These are phyloP conservation scores for Apiospora koreana DNA, from an alignment of 2,329 filamentous ascomycete species.

Conservation along the genomic window DNA sequence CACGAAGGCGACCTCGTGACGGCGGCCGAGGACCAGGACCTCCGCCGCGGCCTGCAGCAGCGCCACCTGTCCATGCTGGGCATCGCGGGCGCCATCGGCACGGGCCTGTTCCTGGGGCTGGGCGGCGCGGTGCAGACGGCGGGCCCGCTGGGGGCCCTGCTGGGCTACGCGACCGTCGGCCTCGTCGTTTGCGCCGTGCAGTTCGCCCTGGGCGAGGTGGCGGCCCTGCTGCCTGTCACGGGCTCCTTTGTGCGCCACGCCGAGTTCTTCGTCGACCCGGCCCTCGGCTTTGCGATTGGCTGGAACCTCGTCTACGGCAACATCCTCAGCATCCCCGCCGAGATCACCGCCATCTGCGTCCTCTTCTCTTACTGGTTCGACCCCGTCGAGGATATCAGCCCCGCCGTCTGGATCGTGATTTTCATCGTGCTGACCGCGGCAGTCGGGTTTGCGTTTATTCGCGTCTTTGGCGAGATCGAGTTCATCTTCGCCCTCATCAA, in stretches of 20 bases:
- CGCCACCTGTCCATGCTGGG: constrained; percentile 64
- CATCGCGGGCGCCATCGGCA: constrained; percentile 73
- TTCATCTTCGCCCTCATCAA: constrained; percentile 60
- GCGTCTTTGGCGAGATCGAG: constrained; percentile 59
- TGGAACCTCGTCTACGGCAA: constrained; percentile 64
- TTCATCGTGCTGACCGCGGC: constrained; percentile 51
- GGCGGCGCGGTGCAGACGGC: constrained; percentile 54
- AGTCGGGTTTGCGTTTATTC: constrained; percentile 55
- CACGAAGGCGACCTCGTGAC: constrained; percentile 48
- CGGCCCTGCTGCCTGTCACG: constrained; percentile 75
- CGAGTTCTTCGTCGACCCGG: constrained; percentile 76
- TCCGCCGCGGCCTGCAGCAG: constrained; percentile 51
- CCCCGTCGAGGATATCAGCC: constrained; percentile 54
- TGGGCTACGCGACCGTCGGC: constrained; percentile 70
- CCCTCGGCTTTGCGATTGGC: constrained; percentile 76
- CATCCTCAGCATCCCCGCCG: constrained; percentile 54
- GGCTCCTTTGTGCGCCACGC: constrained; percentile 83
- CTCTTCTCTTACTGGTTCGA: constrained; percentile 55
- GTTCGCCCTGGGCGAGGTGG: constrained; percentile 82
- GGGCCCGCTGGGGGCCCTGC: constrained; percentile 67
- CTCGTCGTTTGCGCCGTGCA: constrained; percentile 79
- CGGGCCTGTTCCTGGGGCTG: constrained; percentile 72
- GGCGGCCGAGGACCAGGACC: constrained; percentile 48
- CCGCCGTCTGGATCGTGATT: constrained; percentile 58
- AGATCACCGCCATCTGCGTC: constrained; percentile 58